phyloP scores from a whole-genome alignment of 2,329 filamentous ascomycete species.

The Byssochlamys sp. region DNA sequence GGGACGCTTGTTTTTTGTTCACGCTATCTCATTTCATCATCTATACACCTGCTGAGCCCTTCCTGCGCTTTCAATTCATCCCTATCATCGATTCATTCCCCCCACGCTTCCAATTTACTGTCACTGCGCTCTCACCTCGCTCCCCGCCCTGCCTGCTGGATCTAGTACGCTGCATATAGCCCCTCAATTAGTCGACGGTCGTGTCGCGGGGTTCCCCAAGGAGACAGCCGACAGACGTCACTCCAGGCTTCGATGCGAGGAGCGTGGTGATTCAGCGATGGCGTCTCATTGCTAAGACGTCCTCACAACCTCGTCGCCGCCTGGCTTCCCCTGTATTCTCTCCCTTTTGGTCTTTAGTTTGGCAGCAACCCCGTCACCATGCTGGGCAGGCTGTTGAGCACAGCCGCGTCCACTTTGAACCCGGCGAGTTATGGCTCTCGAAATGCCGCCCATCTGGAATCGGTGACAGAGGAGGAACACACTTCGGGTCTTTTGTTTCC shows the following conservation, averaged over 20 bases:
- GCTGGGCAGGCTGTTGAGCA: constrained; percentile 36
- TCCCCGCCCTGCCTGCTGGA: constrained; percentile 1
- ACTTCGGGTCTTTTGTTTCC: constrained; percentile 41
- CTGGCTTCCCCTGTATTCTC: constrained; percentile 2
- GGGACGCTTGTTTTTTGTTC: not conserved
- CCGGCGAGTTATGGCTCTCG: constrained; percentile 30
- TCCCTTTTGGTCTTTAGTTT: constrained; percentile 6
- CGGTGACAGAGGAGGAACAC: constrained; percentile 41
- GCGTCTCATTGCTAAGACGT: not conserved
- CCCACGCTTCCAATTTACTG: not conserved
- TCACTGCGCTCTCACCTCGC: not conserved
- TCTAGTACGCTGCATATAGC: not conserved
- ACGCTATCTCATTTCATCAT: not conserved
- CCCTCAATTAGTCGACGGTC: not conserved
- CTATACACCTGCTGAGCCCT: not conserved
- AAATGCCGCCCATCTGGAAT: constrained; percentile 33
- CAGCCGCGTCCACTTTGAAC: constrained; percentile 35
- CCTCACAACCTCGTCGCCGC: constrained; percentile 2
- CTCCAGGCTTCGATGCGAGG: not conserved
- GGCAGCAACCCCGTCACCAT: constrained; percentile 20
- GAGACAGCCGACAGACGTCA: not conserved
- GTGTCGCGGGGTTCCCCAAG: not conserved
- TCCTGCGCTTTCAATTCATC: not conserved
- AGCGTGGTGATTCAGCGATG: not conserved
- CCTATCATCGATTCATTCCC: not conserved